phyloP scores from a whole-genome alignment of 331 rosid genomes.

The Quercus lobata region DNA sequence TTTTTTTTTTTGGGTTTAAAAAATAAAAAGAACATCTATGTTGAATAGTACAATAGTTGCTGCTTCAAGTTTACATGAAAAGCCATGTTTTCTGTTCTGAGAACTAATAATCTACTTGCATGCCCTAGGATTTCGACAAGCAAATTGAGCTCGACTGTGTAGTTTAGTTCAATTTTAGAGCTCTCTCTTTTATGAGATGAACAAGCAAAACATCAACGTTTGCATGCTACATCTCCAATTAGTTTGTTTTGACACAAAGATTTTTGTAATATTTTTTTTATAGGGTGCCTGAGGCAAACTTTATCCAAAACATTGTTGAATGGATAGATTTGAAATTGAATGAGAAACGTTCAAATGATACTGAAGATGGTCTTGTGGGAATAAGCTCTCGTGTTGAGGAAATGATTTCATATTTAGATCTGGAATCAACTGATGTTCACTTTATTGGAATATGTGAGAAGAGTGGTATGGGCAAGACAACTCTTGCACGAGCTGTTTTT shows the following conservation, averaged over 20 bases:
- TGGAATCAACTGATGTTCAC: fast-evolving
- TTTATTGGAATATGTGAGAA: neutral
- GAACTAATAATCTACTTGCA: too few relatives aligned
- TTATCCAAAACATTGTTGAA: neutral
- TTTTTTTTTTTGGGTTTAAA: too few relatives aligned
- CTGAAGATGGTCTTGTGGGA: neutral
- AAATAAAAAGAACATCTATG: too few relatives aligned
- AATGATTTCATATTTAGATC: neutral
- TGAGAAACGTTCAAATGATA: too few relatives aligned
- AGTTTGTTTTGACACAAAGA: neutral
- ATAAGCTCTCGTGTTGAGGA: neutral
- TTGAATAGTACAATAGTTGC: too few relatives aligned
- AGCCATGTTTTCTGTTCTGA: fast-evolving
- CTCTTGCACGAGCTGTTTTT: neutral
- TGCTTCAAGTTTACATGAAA: too few relatives aligned
- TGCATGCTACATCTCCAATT: neutral
- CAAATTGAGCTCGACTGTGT: neutral
- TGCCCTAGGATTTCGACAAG: neutral
- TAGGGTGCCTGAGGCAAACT: neutral
- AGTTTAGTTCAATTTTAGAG: too few relatives aligned
- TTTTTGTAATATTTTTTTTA: neutral
- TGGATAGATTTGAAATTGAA: fast-evolving
- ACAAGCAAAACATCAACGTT: neutral
- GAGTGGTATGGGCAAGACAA: neutral
- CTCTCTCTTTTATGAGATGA: too few relatives aligned